Conservation (phyloP, 2,329 filamentous ascomycete genomes). For the Macrophomina pseudophaseolina region DNA sequence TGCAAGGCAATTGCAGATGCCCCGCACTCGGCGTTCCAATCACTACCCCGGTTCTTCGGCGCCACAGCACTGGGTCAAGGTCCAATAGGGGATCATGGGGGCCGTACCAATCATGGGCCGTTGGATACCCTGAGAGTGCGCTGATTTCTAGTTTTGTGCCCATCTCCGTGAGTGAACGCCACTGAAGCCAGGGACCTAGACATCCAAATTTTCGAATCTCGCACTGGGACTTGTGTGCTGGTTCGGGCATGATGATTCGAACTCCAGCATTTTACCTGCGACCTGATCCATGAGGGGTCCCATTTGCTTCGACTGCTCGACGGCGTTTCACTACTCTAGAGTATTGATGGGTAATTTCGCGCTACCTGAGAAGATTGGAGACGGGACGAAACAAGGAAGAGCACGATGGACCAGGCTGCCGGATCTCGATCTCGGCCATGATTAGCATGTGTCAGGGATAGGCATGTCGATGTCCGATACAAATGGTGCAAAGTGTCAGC, state of each 20-base stretch:
- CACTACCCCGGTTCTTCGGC: not conserved
- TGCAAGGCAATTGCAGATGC: not conserved
- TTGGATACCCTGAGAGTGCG: not conserved
- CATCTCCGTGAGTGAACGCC: not conserved
- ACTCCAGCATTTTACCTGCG: too few relatives aligned
- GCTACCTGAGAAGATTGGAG: too few relatives aligned
- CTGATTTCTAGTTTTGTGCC: not conserved
- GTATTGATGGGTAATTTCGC: too few relatives aligned
- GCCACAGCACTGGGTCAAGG: not conserved
- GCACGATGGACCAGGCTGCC: not conserved
- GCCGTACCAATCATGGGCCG: too few relatives aligned
- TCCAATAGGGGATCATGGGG: not conserved
- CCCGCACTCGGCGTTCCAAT: not conserved
- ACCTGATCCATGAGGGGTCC: too few relatives aligned
- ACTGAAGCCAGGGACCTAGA: too few relatives aligned
- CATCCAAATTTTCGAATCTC: too few relatives aligned
- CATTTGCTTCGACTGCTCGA: too few relatives aligned
- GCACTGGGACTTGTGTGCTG: too few relatives aligned
- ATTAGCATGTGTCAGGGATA: not conserved
- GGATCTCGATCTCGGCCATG: not conserved
- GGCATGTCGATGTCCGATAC: not conserved
- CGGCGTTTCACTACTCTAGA: too few relatives aligned
- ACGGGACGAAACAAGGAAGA: too few relatives aligned
- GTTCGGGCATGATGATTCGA: too few relatives aligned
- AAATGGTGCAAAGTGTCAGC: not conserved